A percentile compares a stretch with the other conserved stretches of the same genome.
Evolutionary conservation across 352 stramenopile genomes (phyloP).

Genomic region (Pythium aristosporum): DNA sequence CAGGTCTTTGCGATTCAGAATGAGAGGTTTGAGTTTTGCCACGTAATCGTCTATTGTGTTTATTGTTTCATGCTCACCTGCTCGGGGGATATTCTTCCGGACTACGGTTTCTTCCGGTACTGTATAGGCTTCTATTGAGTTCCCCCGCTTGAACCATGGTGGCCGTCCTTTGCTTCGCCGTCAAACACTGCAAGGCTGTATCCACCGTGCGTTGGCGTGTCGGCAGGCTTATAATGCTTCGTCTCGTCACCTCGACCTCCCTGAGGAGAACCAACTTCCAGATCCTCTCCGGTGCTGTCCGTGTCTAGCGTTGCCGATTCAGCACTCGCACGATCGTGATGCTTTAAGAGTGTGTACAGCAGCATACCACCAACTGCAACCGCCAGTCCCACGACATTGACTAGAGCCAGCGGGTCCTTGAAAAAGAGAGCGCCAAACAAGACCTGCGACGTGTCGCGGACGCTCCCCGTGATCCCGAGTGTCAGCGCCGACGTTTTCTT

Average conservation of each 20-base stretch:
- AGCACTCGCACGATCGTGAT: conserved; percentile 9
- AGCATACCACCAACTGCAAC: conserved; percentile 74
- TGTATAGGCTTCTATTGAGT: too few relatives aligned
- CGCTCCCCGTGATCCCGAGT: conserved; percentile 72
- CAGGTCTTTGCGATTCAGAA: neutral
- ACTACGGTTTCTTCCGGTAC: neutral
- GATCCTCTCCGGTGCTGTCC: conserved; percentile 1
- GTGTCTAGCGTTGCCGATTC: neutral
- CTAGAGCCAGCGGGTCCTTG: conserved; percentile 50
- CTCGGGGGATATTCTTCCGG: neutral
- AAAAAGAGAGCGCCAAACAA: conserved; percentile 79
- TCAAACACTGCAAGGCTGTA: too few relatives aligned
- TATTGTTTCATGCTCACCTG: neutral
- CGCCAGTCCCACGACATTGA: conserved; percentile 71
- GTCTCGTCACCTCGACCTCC: neutral
- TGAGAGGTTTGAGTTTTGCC: neutral
- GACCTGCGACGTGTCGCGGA: conserved; percentile 83
- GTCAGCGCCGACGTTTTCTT: conserved; percentile 83
- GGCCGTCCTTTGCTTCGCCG: too few relatives aligned
- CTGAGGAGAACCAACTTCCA: neutral
- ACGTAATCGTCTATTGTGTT: neutral
- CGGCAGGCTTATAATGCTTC: neutral
- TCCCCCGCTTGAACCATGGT: neutral
- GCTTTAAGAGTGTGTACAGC: conserved; percentile 76
- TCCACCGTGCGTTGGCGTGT: neutral